Conservation (phyloP, 495 filamentous ascomycete genomes). For the Cenococcum geophilum region DNA sequence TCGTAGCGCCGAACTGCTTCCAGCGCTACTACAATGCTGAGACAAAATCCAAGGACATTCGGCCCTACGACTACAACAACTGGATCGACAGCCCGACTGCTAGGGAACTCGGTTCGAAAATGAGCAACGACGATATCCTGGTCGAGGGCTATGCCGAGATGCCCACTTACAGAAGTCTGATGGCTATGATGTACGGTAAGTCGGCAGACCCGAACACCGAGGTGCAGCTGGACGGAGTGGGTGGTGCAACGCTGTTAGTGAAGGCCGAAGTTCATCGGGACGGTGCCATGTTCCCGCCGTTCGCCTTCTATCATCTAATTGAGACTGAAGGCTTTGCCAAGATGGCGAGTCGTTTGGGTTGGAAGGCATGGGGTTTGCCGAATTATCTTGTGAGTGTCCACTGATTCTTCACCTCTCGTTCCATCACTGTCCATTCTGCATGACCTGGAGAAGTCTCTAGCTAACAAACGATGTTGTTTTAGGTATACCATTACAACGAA, state of each 20-base stretch:
- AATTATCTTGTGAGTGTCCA: slow-evolving; percentile 80
- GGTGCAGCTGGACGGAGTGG: slow-evolving; percentile 81
- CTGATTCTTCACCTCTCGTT: background rate
- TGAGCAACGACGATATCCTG: slow-evolving; percentile 87
- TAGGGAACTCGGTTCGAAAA: slow-evolving; percentile 62
- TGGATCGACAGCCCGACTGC: slow-evolving; percentile 86
- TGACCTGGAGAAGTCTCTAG: background rate
- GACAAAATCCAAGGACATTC: slow-evolving; percentile 59
- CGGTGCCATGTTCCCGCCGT: slow-evolving; percentile 97
- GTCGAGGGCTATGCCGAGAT: slow-evolving; percentile 90
- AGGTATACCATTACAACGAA: slow-evolving; percentile 57
- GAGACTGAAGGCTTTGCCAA: slow-evolving; percentile 98
- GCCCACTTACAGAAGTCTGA: slow-evolving; percentile 81
- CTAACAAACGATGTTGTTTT: slow-evolving; percentile 13
- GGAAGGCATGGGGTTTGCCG: slow-evolving; percentile 75
- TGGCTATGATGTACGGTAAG: slow-evolving; percentile 72
- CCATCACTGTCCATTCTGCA: no score
- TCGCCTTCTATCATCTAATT: slow-evolving; percentile 92
- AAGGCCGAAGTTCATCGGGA: slow-evolving; percentile 97
- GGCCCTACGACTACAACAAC: slow-evolving; percentile 94
- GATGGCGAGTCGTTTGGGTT: slow-evolving; percentile 86
- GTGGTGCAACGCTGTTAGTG: slow-evolving; percentile 86
- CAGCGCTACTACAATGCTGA: slow-evolving; percentile 77
- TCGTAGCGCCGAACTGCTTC: slow-evolving; percentile 93
- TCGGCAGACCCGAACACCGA: slow-evolving; percentile 52